Evolutionary conservation across 768 basidiomycete genomes (phyloP).

Genomic region (Suillus spraguei): DNA sequence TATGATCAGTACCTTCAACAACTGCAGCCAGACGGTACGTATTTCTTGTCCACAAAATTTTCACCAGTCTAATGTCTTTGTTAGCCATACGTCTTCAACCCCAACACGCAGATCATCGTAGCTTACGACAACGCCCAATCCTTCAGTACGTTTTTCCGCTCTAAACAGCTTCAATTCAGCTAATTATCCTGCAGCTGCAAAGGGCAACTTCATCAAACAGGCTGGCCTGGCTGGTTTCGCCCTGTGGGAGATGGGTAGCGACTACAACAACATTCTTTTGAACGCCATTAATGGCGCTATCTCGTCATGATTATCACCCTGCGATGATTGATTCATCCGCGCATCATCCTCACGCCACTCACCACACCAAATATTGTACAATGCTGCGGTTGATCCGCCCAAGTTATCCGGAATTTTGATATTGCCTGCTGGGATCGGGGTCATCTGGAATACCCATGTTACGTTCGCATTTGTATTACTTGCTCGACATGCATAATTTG

Average conservation of each 20-base stretch:
- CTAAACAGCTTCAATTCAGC: too few species aligned
- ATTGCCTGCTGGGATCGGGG: neutral
- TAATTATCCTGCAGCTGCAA: constrained; percentile 35
- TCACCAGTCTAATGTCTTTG: constrained; percentile 9
- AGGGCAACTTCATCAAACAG: constrained; percentile 42
- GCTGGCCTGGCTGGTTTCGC: constrained; percentile 43
- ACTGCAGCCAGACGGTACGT: constrained; percentile 76
- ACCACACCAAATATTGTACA: constrained; percentile 2
- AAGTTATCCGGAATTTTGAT: neutral
- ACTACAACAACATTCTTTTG: constrained; percentile 39
- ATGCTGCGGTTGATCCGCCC: constrained; percentile 9
- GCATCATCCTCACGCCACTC: constrained; percentile 1
- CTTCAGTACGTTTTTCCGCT: constrained; percentile 44
- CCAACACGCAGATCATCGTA: constrained; percentile 53
- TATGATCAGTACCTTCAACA: constrained; percentile 57
- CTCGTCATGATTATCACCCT: constrained; percentile 13
- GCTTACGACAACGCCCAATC: constrained; percentile 68
- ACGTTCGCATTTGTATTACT: constrained; percentile 3
- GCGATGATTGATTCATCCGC: constrained; percentile 13
- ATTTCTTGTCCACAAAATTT: neutral
- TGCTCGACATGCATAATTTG: neutral
- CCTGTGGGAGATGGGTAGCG: constrained; percentile 49
- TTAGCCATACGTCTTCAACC: constrained; percentile 72
- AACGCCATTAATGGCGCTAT: constrained; percentile 34
- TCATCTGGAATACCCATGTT: neutral